phyloP scores from a whole-genome alignment of 2,329 filamentous ascomycete genomes.

The Trichoderma sp. region DNA sequence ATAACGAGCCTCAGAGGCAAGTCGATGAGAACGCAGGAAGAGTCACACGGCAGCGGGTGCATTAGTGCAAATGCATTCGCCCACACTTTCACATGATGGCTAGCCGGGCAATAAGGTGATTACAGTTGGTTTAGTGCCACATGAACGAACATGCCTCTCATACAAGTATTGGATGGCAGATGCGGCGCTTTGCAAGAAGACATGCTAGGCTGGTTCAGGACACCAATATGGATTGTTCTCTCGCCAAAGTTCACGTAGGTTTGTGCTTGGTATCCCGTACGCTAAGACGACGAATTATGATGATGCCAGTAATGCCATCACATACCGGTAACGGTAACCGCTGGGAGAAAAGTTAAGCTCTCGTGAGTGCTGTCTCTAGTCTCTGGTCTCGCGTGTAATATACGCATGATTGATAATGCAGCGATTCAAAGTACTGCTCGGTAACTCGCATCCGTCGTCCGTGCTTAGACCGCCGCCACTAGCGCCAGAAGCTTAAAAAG shows the following conservation, averaged over 20 bases:
- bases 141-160: neutral
- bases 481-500: neutral
- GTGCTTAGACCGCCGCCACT: neutral
- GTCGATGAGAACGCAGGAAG: neutral
- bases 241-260: conserved; percentile 3
- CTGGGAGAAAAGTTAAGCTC: neutral
- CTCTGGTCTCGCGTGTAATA: neutral
- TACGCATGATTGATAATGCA: neutral
- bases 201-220: neutral
- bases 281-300: neutral
- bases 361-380: neutral
- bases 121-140: conserved; percentile 2
- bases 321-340: neutral
- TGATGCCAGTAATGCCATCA: neutral
- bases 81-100: conserved; percentile 18
- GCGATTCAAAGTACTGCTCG: neutral
- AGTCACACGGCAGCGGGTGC: conserved; percentile 26
- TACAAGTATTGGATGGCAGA: neutral
- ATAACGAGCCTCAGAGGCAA: neutral
- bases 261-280: neutral
- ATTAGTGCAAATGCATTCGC: conserved; percentile 19
- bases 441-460: neutral
- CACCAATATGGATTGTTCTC: neutral
- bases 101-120: neutral
- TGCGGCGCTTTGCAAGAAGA: neutral